phyloP scores from a whole-genome alignment of 441 rosid species.

The Pelargonium cotyledonis region DNA sequence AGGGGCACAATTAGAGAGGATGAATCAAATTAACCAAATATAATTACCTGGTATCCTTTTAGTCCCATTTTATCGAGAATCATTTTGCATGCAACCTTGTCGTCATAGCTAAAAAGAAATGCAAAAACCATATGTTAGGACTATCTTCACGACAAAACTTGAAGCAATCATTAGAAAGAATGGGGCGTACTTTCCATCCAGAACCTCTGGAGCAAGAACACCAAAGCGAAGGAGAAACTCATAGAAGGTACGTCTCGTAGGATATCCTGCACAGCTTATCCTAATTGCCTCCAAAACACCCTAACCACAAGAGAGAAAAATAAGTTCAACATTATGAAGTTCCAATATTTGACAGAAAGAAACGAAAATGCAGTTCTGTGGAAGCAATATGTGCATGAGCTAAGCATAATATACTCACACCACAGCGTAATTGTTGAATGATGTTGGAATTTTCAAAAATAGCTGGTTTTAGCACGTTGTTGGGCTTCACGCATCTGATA shows the following conservation, averaged over 20 bases:
- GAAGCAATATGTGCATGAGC: slow-evolving; percentile 12
- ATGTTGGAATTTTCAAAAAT: slow-evolving; percentile 91
- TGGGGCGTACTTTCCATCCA: slow-evolving; percentile 89
- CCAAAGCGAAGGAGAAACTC: slow-evolving; percentile 98
- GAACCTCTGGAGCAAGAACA: slow-evolving; percentile 92
- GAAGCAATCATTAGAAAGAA: slow-evolving; percentile 9
- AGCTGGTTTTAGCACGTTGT: slow-evolving; percentile 88
- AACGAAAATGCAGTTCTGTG: slow-evolving; percentile 1
- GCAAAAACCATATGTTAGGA: not conserved
- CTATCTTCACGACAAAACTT: not conserved
- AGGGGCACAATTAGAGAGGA: not conserved
- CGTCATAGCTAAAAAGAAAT: slow-evolving; percentile 59
- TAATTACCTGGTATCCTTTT: slow-evolving; percentile 88
- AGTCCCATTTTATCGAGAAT: slow-evolving; percentile 87
- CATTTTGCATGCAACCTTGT: slow-evolving; percentile 87
- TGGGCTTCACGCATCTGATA: slow-evolving; percentile 99
- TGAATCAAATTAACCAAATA: slow-evolving; percentile 10
- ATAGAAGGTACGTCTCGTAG: slow-evolving; percentile 89
- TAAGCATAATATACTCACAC: slow-evolving; percentile 65
- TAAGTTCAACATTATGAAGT: slow-evolving; percentile 3
- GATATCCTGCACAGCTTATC: slow-evolving; percentile 99
- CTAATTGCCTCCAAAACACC: slow-evolving; percentile 99
- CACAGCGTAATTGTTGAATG: slow-evolving; percentile 98
- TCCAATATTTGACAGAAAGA: slow-evolving; percentile 7
- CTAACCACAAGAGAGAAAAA: slow-evolving; percentile 28